phyloP scores from a whole-genome alignment of 768 basidiomycete genomes.

The Leccinum ochraceum region DNA sequence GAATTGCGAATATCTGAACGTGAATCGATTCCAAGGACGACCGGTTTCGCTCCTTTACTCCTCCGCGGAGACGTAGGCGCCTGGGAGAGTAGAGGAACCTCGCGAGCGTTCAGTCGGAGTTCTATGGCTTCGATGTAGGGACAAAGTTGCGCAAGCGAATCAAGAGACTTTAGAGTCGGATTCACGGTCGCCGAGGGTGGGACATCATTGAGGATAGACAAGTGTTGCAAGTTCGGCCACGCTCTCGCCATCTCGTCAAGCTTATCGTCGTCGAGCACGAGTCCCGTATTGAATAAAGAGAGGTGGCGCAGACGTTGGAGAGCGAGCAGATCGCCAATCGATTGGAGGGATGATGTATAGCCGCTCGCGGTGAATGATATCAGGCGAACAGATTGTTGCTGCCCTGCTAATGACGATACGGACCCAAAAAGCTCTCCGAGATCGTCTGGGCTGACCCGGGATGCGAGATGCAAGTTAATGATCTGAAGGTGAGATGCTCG shows the following conservation, averaged over 20 bases:
- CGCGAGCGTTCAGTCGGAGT: slow-evolving; percentile 21
- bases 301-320: slow-evolving; percentile 16
- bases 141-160: slow-evolving; percentile 15
- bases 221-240: slow-evolving; percentile 22
- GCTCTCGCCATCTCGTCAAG: slow-evolving; percentile 19
- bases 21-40: slow-evolving; percentile 13
- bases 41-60: slow-evolving; percentile 4
- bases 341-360: slow-evolving; percentile 15
- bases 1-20: slow-evolving; percentile 24
- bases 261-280: slow-evolving; percentile 15
- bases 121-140: slow-evolving; percentile 18
- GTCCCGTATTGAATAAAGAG: slow-evolving; percentile 11
- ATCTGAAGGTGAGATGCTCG: slow-evolving; percentile 14
- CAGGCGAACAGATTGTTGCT: slow-evolving; percentile 7
- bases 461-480: slow-evolving; percentile 19
- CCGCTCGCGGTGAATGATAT: slow-evolving; percentile 13
- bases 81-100: slow-evolving; percentile 8
- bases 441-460: slow-evolving; percentile 9
- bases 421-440: slow-evolving; percentile 8
- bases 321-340: slow-evolving; percentile 9
- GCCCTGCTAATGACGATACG: slow-evolving; percentile 9
- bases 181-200: slow-evolving; percentile 8
- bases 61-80: not conserved
- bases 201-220: slow-evolving; percentile 18
- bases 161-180: slow-evolving; percentile 13